phyloP scores from a whole-genome alignment of 2,329 filamentous ascomycete genomes.

The Fusarium drepaniforme region DNA sequence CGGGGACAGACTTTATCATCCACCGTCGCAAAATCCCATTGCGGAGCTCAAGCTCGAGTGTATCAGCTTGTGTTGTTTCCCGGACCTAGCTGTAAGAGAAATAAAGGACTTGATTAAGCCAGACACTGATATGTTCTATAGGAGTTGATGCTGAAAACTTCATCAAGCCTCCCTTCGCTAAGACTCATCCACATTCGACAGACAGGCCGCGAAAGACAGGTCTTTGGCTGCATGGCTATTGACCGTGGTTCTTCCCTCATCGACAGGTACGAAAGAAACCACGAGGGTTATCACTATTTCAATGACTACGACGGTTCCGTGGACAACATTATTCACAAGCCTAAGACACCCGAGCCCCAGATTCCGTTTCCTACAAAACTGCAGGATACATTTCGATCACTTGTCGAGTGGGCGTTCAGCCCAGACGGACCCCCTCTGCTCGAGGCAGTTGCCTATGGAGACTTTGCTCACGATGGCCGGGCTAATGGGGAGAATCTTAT shows the following conservation, averaged over 20 bases:
- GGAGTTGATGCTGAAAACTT: background rate
- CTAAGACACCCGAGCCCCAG: no score
- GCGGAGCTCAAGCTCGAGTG: background rate
- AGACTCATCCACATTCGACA: background rate
- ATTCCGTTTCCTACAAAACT: background rate
- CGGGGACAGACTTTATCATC: background rate
- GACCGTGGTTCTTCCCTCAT: background rate
- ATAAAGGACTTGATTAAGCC: accelerated
- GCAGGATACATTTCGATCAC: background rate
- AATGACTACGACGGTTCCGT: no score
- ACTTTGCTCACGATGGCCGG: background rate
- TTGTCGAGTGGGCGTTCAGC: background rate
- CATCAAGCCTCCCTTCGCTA: background rate
- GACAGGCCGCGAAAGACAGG: background rate
- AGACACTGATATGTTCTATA: accelerated
- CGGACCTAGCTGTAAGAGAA: background rate
- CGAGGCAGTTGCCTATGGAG: background rate
- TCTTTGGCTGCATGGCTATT: background rate
- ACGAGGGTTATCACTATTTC: background rate
- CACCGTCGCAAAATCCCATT: background rate
- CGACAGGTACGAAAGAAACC: background rate
- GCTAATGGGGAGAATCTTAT: background rate
- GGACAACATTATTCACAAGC: no score
- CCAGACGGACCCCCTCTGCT: background rate
- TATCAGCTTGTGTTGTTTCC: background rate